These are phyloP conservation scores for Solanum chilense DNA, from an alignment of 257 asterid species.

Conservation along the genomic window DNA sequence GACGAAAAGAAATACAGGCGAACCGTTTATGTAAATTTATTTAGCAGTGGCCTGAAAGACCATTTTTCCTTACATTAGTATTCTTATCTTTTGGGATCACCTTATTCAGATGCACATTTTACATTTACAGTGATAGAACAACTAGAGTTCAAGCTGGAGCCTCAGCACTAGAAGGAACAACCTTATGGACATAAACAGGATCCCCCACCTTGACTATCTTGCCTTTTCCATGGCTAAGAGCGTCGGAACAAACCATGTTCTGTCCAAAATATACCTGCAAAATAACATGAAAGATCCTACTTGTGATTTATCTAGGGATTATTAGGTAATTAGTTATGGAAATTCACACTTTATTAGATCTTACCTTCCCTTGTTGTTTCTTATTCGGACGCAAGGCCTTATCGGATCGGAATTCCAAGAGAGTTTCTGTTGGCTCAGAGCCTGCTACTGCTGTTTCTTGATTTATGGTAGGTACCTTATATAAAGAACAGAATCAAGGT, in stretches of 20 bases:
- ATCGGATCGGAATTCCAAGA: constrained; percentile 40
- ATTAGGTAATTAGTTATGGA: not conserved
- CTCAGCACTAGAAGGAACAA: constrained; percentile 20
- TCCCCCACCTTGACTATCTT: constrained; percentile 28
- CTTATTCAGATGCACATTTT: not conserved
- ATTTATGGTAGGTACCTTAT: not conserved
- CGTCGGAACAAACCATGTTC: constrained; percentile 30
- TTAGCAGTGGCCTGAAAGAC: not conserved
- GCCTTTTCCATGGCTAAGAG: constrained; percentile 9
- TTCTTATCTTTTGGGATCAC: not conserved
- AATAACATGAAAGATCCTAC: not conserved
- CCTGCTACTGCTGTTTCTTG: constrained; percentile 38
- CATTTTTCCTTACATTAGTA: not conserved
- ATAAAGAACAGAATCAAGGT: not conserved
- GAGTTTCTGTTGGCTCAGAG: constrained; percentile 32
- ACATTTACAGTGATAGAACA: not conserved
- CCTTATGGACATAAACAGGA: constrained; percentile 19
- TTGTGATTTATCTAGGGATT: not conserved
- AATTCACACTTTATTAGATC: not conserved
- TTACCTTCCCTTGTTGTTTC: constrained; percentile 32
- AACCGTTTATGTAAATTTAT: not conserved
- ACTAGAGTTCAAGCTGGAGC: constrained; percentile 9
- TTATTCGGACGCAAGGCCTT: constrained; percentile 26
- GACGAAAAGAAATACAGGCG: not conserved
- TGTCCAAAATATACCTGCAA: constrained; percentile 49